Evolutionary conservation across 1,139 yeast species (phyloP).

Genomic region (Saccharomycopsis crataegensis): DNA sequence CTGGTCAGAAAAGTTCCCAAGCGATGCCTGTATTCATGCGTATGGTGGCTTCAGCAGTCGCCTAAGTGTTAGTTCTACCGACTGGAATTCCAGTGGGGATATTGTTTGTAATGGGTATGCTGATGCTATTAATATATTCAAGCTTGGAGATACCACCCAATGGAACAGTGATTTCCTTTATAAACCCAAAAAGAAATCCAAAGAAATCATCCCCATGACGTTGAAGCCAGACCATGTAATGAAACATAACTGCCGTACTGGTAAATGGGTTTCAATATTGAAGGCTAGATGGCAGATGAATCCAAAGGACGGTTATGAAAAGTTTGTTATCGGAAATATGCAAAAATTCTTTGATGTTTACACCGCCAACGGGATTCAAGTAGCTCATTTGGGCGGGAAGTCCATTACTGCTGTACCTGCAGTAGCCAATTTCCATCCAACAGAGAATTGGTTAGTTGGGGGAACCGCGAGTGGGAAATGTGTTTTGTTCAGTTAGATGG

Average conservation of each 20-base stretch:
- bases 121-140: conserved; percentile 63
- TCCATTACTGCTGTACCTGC: conserved; percentile 87
- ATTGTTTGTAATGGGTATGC: conserved; percentile 92
- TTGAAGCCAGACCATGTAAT: conserved; percentile 54
- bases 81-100: conserved; percentile 71
- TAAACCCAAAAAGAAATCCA: conserved; percentile 25
- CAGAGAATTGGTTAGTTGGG: conserved; percentile 84
- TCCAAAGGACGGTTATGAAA: conserved; percentile 68
- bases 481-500: conserved; percentile 40
- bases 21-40: conserved; percentile 41
- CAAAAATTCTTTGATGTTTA: conserved; percentile 78
- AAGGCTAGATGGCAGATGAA: conserved; percentile 75
- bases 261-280: conserved; percentile 91
- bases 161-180: conserved; percentile 17
- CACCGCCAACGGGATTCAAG: conserved; percentile 63
- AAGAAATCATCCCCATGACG: conserved; percentile 19
- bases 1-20: conserved; percentile 38
- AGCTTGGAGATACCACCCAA: conserved; percentile 27
- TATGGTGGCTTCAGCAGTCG: conserved; percentile 65
- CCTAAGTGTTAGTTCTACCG: conserved; percentile 76
- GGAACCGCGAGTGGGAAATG: conserved; percentile 95
- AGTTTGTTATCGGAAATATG: conserved; percentile 91
- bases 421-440: conserved; percentile 73
- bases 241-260: conserved; percentile 89
- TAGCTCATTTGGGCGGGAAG: conserved; percentile 61